These are phyloP conservation scores for Kandelia obovata DNA, from an alignment of 345 rosid species.

Conservation along the genomic window DNA sequence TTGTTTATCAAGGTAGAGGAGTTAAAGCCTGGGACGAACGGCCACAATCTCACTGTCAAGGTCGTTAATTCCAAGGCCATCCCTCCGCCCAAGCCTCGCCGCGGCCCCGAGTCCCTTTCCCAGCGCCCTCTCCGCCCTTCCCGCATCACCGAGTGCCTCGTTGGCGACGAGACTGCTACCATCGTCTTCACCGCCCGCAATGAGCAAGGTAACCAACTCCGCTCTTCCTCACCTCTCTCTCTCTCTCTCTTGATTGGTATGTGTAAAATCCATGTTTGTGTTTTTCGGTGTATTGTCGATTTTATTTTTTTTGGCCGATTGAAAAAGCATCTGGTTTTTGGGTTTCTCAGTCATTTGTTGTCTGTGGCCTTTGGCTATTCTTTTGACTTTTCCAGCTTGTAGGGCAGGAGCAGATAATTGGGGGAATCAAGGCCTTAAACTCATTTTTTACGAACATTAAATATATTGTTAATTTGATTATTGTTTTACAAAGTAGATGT, in stretches of 20 bases:
- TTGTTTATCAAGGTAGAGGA: slow-evolving; percentile 53
- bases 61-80: slow-evolving; percentile 40
- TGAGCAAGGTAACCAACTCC: slow-evolving; percentile 56
- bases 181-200: slow-evolving; percentile 89
- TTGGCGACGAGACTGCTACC: slow-evolving; percentile 71
- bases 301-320: too few relatives aligned
- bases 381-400: too few relatives aligned
- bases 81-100: slow-evolving; percentile 45
- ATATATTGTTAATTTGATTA: too few relatives aligned
- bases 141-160: slow-evolving; percentile 71
- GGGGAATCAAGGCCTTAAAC: too few relatives aligned
- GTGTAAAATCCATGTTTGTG: too few relatives aligned
- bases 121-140: slow-evolving; percentile 49
- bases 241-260: background rate
- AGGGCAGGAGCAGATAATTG: too few relatives aligned
- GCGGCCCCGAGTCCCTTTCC: slow-evolving; percentile 34
- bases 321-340: too few relatives aligned
- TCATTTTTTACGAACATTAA: too few relatives aligned
- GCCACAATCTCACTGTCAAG: slow-evolving; percentile 55
- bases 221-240: background rate
- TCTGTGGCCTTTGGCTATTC: too few relatives aligned
- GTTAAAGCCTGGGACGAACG: slow-evolving; percentile 52
- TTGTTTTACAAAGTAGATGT: too few relatives aligned
- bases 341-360: too few relatives aligned
- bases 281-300: too few relatives aligned